Conservation (phyloP, 306 rosid species). For the Macrotyloma uniflorum region DNA sequence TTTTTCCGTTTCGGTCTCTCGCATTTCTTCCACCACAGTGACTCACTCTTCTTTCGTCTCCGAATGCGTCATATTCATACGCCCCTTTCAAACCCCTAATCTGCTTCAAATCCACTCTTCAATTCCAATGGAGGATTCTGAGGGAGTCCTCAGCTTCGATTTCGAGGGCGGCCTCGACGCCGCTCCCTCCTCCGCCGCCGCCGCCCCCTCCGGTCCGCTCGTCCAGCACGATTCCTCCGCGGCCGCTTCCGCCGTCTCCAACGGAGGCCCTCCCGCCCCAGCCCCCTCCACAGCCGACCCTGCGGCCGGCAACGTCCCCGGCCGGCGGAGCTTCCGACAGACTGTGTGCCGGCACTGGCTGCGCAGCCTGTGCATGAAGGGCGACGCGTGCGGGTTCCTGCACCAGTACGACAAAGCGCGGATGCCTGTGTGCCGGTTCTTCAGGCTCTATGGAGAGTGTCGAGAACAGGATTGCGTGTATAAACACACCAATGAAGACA, state of each 20-base stretch:
- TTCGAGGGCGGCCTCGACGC: slow-evolving; percentile 96
- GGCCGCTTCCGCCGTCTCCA: slow-evolving; percentile 35
- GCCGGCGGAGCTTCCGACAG: slow-evolving; percentile 91
- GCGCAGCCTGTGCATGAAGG: slow-evolving; percentile 93
- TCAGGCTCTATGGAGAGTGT: slow-evolving; percentile 90
- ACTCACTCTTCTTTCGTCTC: background rate
- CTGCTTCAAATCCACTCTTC: background rate
- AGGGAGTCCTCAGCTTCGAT: slow-evolving; percentile 96
- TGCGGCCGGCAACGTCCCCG: slow-evolving; percentile 37
- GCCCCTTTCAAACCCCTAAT: slow-evolving; percentile 40
- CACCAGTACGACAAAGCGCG: slow-evolving; percentile 97
- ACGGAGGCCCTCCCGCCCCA: slow-evolving; percentile 39
- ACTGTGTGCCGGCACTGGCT: slow-evolving; percentile 99
- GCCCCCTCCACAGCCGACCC: slow-evolving; percentile 21
- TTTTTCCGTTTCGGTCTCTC: background rate
- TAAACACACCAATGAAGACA: slow-evolving; percentile 95
- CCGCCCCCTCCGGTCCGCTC: slow-evolving; percentile 50
- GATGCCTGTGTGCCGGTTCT: slow-evolving; percentile 96
- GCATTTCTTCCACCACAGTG: background rate
- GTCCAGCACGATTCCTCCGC: slow-evolving; percentile 53
- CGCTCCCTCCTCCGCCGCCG: slow-evolving; percentile 50
- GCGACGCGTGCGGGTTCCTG: slow-evolving; percentile 96
- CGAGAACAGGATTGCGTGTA: slow-evolving; percentile 98
- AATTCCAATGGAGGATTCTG: slow-evolving; percentile 83
- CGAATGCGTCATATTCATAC: background rate